Base-by-base conservation (phyloP, 177 flowering plant genomes). In the Vitis hybrid region DNA sequence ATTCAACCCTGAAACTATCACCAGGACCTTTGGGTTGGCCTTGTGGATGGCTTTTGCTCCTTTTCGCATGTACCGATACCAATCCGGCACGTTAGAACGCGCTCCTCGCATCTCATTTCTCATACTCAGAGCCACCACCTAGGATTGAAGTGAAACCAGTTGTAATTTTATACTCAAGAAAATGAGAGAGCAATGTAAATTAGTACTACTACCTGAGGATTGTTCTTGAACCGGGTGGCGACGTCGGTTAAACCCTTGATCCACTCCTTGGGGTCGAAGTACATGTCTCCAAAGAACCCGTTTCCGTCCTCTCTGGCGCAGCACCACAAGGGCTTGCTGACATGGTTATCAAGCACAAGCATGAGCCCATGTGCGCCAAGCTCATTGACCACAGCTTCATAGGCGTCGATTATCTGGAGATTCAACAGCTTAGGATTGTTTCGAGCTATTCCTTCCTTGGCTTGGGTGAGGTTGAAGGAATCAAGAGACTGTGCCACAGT, bases 61-160 rank as follows among this genome's bases (percentile, higher is more conserved):
- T 48, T 12, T 1, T 17, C 58, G 53, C 70, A 74, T 74, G 70
- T 71, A 74, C 54, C 13, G 52, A 53, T 74, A 71, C 80, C 80
- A 78, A 30, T 66, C 70, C 1, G 6, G 8, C 53, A 6, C 18
- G 49, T 64, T 71, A 53, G 71, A 69, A 2, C 30, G 55, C 0
- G 60, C 15, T 0, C 80, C 80, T 14, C 80, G 64, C 0, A 73
- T 67, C 73, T 78, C 76, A 21, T 78, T 78, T 48, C 81, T 67
- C 12, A 78, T 11, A 68, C 81, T 78, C 78, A 78, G 72, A 3
- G 64, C 78, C 1, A 78, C 71, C 46, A 41, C 46, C 46, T 41
- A 27, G 30, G 30, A 27, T 27, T 27, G 30, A 27, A 27, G 30
- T 27, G 30, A 27, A 27, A 27, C 30, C 30, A 27, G 30, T 27